phyloP scores from a whole-genome alignment of 2,329 filamentous ascomycete species.

The Phyllosticta citriasiana region DNA sequence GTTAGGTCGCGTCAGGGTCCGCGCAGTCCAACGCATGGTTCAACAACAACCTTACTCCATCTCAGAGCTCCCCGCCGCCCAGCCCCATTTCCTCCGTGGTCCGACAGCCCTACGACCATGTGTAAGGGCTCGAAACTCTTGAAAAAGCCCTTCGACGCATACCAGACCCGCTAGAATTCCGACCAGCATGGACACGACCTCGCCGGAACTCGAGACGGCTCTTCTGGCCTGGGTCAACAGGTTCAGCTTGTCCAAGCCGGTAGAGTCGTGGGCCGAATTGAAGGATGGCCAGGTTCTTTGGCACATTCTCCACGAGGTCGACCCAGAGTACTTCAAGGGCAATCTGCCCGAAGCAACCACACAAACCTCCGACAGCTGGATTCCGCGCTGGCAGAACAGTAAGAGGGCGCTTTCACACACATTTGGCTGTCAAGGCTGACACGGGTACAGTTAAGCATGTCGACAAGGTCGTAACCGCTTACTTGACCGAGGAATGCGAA shows the following conservation, averaged over 20 bases:
- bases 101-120: neutral
- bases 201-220: slow-evolving; percentile 9
- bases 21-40: neutral
- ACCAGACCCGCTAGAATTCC: neutral
- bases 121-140: neutral
- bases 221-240: slow-evolving; percentile 21
- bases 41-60: neutral
- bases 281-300: slow-evolving; percentile 39
- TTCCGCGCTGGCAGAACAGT: slow-evolving; percentile 42
- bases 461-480: slow-evolving; percentile 38
- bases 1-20: neutral
- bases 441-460: slow-evolving; percentile 35
- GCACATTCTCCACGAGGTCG: slow-evolving; percentile 38
- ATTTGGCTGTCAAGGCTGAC: slow-evolving; percentile 3
- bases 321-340: slow-evolving; percentile 38
- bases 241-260: slow-evolving; percentile 29
- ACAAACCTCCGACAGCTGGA: slow-evolving; percentile 38
- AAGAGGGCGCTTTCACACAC: neutral
- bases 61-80: neutral
- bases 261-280: slow-evolving; percentile 33
- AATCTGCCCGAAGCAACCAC: slow-evolving; percentile 37
- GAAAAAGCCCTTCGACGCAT: neutral
- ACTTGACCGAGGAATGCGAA: slow-evolving; percentile 37
- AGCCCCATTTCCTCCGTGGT: neutral
- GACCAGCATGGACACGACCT: slow-evolving; percentile 7